Evolutionary conservation across 2,329 filamentous ascomycete species (phyloP), one percentile per base, ranked within the genome.

Genomic region (Aulographum hederae): DNA sequence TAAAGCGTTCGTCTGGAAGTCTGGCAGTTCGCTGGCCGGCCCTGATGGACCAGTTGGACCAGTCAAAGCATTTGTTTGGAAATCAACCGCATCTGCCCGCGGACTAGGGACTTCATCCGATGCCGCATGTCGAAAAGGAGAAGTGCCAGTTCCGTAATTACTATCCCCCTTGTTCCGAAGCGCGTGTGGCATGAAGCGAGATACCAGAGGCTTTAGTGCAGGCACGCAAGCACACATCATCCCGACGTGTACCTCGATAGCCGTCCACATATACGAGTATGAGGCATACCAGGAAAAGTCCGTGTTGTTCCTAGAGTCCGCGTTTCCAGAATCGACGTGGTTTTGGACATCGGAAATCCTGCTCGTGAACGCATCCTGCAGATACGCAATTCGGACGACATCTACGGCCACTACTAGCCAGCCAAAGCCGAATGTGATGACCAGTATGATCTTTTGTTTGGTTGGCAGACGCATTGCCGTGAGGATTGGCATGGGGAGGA

Each of bases 151-250:
- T n/a, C n/a, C n/a, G n/a, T n/a, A n/a, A n/a, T n/a, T n/a, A n/a
- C 39, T 28, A 57, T 52, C 15, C 43, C 46, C n/a, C 3, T 48
- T 45, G 41, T 69, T 65, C 29, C 63, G 60, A 29, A 74, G 57
- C 51, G 72, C 53, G 30, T 57, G 58, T 4, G 69, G 69, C 20
- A 71, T 41, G 34, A 73, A 61, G 8, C 66, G 57, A 26, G 79
- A 69, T 34, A 86, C 73, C 5, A 95, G 60, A 1, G 86, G 85
- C 48, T 94, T 94, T 38, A 94, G 58, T 0, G 78, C 86, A 6
- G 86, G 86, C n/a, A 94, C 78, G 44, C 84, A 93, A 26, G 78
- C 85, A 46, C 81, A 92, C 39, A 84, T 76, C 42, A 94, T 84
- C 13, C 82, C 85, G 1, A 91, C 63, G 41, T 92, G 89, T 46